A percentile compares a stretch with the other conserved stretches of the same genome.
phyloP scores from a whole-genome alignment of 495 filamentous ascomycete species.

The Articulospora tetracladia region DNA sequence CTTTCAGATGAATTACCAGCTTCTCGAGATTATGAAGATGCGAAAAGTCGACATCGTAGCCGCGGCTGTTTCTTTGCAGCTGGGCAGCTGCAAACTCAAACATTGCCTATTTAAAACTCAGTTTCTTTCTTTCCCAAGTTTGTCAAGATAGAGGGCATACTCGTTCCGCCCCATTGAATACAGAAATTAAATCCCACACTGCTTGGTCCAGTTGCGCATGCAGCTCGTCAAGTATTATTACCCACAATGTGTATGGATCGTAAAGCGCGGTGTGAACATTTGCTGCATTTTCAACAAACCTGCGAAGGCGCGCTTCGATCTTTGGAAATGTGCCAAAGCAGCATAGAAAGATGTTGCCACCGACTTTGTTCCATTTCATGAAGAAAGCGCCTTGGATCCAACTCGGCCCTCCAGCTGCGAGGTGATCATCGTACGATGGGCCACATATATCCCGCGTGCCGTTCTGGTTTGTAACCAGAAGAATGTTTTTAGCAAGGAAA shows the following conservation, averaged over 20 bases:
- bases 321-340: not conserved
- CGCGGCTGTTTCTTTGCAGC: not conserved
- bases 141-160: not conserved
- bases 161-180: not conserved
- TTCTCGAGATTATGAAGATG: not conserved
- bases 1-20: not conserved
- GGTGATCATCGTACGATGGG: not conserved
- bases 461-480: not conserved
- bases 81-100: not conserved
- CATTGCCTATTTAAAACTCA: not conserved
- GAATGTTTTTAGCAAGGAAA: constrained; percentile 24
- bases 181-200: constrained; percentile 11
- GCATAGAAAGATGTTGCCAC: not conserved
- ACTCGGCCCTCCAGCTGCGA: constrained; percentile 6
- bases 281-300: not conserved
- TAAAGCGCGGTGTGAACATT: not conserved
- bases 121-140: not conserved
- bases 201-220: constrained; percentile 13
- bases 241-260: constrained; percentile 18
- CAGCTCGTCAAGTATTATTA: constrained; percentile 16
- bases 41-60: not conserved
- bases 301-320: not conserved
- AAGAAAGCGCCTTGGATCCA: constrained; percentile 6
- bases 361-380: not conserved
- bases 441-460: not conserved